Evolutionary conservation across 2,329 filamentous ascomycete species (phyloP).

Genomic region (Phaeosphaeria sp.): DNA sequence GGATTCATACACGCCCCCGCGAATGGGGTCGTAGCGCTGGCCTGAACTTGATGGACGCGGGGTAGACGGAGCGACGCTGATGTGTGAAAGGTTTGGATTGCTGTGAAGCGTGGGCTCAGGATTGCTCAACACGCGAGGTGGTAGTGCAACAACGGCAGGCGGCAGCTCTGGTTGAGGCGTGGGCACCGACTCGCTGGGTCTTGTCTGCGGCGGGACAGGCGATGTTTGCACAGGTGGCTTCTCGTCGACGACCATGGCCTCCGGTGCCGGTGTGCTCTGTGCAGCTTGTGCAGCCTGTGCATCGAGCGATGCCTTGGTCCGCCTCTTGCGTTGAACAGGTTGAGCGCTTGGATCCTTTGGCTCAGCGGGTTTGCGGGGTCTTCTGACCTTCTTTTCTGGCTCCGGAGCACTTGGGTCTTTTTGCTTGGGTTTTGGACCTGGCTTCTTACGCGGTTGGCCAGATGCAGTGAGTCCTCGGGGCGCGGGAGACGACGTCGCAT

Average conservation of each 20-base stretch:
- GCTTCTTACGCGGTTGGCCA: conserved; percentile 50
- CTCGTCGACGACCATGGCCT: conserved; percentile 30
- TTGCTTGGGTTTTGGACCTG: conserved; percentile 51
- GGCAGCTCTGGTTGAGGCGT: conserved; percentile 36
- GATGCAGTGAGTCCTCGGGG: conserved; percentile 44
- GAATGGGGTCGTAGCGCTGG: conserved; percentile 88
- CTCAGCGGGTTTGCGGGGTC: conserved; percentile 54
- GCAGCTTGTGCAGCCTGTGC: conserved; percentile 43
- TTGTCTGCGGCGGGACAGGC: conserved; percentile 34
- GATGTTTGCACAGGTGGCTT: conserved; percentile 31
- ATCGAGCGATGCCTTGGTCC: conserved; percentile 49
- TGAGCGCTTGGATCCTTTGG: conserved; percentile 58
- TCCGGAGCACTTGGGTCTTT: conserved; percentile 45
- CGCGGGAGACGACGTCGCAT: conserved; percentile 32
- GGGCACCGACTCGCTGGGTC: conserved; percentile 33
- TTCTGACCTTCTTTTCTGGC: conserved; percentile 53
- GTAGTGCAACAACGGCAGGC: conserved; percentile 30
- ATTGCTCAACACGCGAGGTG: conserved; percentile 48
- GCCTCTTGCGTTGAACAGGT: conserved; percentile 57
- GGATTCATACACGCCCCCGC: conserved; percentile 62
- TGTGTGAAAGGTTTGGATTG: conserved; percentile 46
- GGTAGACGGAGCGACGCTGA: conserved; percentile 56
- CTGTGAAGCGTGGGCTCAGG: conserved; percentile 45
- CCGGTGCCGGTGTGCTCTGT: conserved; percentile 36
- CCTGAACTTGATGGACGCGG: conserved; percentile 69